Percentiles rank a stretch among this genome's conserved stretches.
These are phyloP conservation scores for Fusarium sp. DNA, from an alignment of 2,329 filamentous ascomycete species.

Conservation along the genomic window DNA sequence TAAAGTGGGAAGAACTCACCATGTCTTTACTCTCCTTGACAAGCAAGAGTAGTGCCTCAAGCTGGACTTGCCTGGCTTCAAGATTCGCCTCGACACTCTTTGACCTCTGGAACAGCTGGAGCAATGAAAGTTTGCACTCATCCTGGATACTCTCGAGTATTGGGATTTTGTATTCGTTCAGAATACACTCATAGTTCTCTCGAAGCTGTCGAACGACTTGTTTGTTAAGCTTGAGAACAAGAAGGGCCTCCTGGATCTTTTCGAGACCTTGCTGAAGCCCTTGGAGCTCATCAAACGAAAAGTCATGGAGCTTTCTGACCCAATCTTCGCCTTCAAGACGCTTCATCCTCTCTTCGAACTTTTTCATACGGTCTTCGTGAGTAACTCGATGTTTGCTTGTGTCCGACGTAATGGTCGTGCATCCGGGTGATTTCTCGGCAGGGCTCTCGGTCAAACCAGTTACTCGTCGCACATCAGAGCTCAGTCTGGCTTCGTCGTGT, in stretches of 20 bases:
- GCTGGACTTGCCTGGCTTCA: conserved; percentile 2
- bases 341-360: neutral
- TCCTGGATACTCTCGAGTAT: conserved; percentile 2
- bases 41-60: conserved; percentile 5
- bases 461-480: neutral
- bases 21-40: conserved; percentile 23
- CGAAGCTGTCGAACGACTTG: conserved; percentile 25
- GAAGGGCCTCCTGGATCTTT: conserved; percentile 16
- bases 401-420: neutral
- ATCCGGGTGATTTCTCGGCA: neutral
- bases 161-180: neutral
- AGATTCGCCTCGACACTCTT: conserved; percentile 13
- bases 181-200: conserved; percentile 18
- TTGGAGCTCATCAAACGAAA: conserved; percentile 15
- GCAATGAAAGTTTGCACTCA: neutral
- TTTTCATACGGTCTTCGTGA: neutral
- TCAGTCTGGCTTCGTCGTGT: neutral
- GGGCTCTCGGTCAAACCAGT: neutral
- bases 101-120: neutral
- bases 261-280: conserved; percentile 10
- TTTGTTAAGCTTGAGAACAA: conserved; percentile 25
- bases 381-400: neutral
- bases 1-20: neutral
- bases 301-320: neutral
- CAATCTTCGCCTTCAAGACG: neutral